Percentiles rank a stretch among this genome's conserved stretches.
Conservation (phyloP, 2,329 filamentous ascomycete species). For the Xylaria sp. region DNA sequence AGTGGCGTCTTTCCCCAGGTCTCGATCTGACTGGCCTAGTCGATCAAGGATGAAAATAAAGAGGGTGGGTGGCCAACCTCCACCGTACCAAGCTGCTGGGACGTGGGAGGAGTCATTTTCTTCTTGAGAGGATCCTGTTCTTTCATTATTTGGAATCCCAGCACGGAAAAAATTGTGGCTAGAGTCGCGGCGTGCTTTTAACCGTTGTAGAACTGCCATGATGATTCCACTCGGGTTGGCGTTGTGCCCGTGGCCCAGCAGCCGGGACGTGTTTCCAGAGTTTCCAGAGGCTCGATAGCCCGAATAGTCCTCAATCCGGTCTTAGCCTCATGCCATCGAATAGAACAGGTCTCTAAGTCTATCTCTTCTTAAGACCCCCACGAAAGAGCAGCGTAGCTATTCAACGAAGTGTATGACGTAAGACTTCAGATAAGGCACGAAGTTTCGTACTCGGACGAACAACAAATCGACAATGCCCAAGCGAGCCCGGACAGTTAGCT, state of each 20-base stretch:
- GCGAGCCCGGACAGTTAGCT: neutral
- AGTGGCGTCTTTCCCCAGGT: neutral
- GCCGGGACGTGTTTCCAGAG: too few species aligned
- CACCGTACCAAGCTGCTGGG: constrained; percentile 18
- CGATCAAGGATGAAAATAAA: neutral
- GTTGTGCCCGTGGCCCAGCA: too few species aligned
- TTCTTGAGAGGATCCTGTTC: neutral
- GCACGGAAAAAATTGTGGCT: neutral
- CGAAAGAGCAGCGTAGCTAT: too few species aligned
- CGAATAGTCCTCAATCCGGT: too few species aligned
- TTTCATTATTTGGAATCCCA: constrained; percentile 5
- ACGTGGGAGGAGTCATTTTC: constrained; percentile 2
- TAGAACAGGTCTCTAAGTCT: neutral
- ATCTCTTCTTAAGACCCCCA: neutral
- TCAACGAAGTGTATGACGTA: neutral
- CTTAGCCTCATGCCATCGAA: neutral
- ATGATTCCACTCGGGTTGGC: neutral
- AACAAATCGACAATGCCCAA: neutral
- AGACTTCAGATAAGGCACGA: neutral
- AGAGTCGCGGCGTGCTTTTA: neutral
- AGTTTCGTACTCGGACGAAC: constrained; percentile 16
- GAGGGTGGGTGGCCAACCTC: neutral
- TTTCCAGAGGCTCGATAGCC: too few species aligned
- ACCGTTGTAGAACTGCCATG: neutral
- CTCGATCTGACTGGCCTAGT: neutral